Evolutionary conservation across 345 rosid genomes (phyloP), one percentile per base, ranked within the genome.

Genomic region (Gossypium sturtianum): DNA sequence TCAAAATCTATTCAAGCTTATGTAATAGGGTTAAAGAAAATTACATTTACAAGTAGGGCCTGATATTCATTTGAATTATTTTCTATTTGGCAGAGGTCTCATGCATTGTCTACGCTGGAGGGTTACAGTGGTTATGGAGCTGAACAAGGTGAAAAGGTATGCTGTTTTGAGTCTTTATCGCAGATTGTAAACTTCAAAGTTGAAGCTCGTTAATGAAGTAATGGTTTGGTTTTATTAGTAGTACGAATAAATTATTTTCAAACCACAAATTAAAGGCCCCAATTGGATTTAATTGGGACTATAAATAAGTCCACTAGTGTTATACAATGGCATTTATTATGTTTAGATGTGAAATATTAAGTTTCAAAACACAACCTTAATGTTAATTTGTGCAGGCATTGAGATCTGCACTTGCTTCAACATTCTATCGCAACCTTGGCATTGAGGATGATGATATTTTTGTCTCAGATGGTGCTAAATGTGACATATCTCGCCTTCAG

Each of bases 401-500:
- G 76, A 89, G 99, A 83, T 72, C 89, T 76, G 94, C 96, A 62
- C 82, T 95, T 82, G 89, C 94, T 17, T 85, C 91, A 54, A 82
- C 90, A 60, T 93, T 84, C 80, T 95, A 93, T 77, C 29, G 76
- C 16, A 87, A 86, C 77, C 93, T 95, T 80, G 97, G 93, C 83
- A 87, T 95, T 68, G 91, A 80, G 71, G 97, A 89, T 22, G 93
- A 77, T 67, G 98, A 95, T 78, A 84, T 95, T 70, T 95, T 95
- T 83, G 99, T 95, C 69, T 95, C 98, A 70, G 98, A 95, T 85
- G 99, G 98, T 86, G 99, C 99, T 71, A 93, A 95, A 77, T 91
- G 98, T 79, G 98, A 95, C 68, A 95, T 93, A 75, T 87, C 96
- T 47, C 98, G 99, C 41, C 99, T 95, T 68, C 98, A 95, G 99